phyloP scores from a whole-genome alignment of 768 basidiomycete species.

The Candolleomyces eurysporus region DNA sequence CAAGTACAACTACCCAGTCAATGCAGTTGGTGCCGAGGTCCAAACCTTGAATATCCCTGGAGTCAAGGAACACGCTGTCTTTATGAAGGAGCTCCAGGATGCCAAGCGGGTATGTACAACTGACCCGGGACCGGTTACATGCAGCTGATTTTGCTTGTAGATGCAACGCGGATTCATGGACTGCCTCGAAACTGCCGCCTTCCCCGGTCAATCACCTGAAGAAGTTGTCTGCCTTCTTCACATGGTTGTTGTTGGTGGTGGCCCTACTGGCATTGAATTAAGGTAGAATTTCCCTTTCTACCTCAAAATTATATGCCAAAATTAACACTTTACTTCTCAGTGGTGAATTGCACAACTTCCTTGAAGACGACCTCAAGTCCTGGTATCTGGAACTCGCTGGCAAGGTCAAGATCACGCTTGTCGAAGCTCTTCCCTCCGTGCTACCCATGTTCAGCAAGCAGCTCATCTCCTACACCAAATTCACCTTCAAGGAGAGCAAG shows the following conservation, averaged over 20 bases:
- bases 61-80: conserved; percentile 91
- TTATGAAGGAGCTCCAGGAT: conserved; percentile 97
- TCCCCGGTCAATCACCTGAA: conserved; percentile 64
- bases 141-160: conserved; percentile 34
- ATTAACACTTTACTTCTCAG: conserved; percentile 23
- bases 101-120: conserved; percentile 69
- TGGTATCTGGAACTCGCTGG: too few species aligned
- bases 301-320: not conserved
- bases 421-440: conserved; percentile 95
- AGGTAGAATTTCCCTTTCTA: conserved; percentile 39
- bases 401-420: too few species aligned
- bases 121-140: not conserved
- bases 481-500: too few species aligned
- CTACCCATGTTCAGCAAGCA: conserved; percentile 93
- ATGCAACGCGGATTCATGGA: too few species aligned
- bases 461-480: conserved; percentile 90
- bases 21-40: too few species aligned
- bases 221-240: conserved; percentile 91
- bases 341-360: conserved; percentile 85
- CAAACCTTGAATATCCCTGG: too few species aligned
- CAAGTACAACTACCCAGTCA: too few species aligned
- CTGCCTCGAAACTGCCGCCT: too few species aligned
- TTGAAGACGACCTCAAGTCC: too few species aligned
- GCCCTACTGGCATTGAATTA: conserved; percentile 95
- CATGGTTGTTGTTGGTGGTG: conserved; percentile 96